Base-by-base conservation (phyloP, 2,329 filamentous ascomycete genomes). In the Cytospora leucostoma region DNA sequence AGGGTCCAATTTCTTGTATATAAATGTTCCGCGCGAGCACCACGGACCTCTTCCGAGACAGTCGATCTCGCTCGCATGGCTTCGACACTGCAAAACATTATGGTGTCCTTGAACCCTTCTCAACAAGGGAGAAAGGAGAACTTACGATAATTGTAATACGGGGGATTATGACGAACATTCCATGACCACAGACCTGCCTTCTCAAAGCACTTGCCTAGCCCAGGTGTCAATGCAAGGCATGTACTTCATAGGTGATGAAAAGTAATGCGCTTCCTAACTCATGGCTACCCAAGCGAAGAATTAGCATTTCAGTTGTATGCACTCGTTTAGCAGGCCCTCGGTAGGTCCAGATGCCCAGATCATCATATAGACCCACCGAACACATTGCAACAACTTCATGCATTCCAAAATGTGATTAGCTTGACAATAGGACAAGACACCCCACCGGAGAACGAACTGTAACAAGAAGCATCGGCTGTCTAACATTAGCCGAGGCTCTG, bases 141-240 rank as follows among this genome's bases (percentile, higher is more conserved):
- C 44, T 21, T 44, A 56, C 47, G 34, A 62, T 62, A 57, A 54
- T 67, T 61, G 35, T 59, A 56, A 64, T 64, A 47, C 7, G 44
- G 44, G 8, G 12, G 19, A 47, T 47, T 27, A 47, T 47, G 44
- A 34, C n/a, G 7, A 55, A 55, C 10, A 38, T 35, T 55, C 10
- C n/a, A 21, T 21, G n/a, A 47, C 21, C 21, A 34, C 32, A 50
- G 8, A 27, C 7, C 27, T 7, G 27, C 32, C 49, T 58, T 27
- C 37, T 19, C 21, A 32, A 57, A 10, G 21, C 19, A 12, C 17
- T 15, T 49, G 40, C 27, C n/a, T 35, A 7, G 12, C 2, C 44
- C 44, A 19, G 3, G 44, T 47, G 44, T 21, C 7, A 4, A 47
- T 47, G 44, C 3, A 10, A 47, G 13, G 2, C 8, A 2, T 7